A percentile compares a stretch with the other conserved stretches of the same genome.
These are phyloP conservation scores for Clitocybe nebularis DNA, from an alignment of 1,284 basidiomycete species.

Conservation along the genomic window DNA sequence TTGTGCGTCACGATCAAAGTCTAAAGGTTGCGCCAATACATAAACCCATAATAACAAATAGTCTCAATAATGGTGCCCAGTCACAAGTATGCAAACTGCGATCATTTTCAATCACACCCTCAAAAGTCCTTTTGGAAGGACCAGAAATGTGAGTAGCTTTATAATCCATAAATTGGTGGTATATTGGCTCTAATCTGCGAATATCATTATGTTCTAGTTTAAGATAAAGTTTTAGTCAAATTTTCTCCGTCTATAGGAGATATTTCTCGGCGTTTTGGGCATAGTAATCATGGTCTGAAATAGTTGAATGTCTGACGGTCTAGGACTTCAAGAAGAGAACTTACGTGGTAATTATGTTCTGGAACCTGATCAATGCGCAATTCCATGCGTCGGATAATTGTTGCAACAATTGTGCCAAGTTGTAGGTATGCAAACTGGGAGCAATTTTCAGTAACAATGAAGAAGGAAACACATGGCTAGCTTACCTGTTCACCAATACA, in stretches of 20 bases:
- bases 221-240: slow-evolving; percentile 18
- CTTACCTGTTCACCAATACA: slow-evolving; percentile 91
- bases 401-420: slow-evolving; percentile 80
- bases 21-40: too few relatives aligned
- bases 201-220: slow-evolving; percentile 2
- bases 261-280: slow-evolving; percentile 34
- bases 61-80: too few relatives aligned
- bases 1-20: neutral
- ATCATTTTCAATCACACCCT: too few relatives aligned
- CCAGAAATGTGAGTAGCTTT: too few relatives aligned
- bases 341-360: slow-evolving; percentile 84
- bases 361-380: slow-evolving; percentile 75
- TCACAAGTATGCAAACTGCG: too few relatives aligned
- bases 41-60: neutral
- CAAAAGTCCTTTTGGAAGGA: too few relatives aligned
- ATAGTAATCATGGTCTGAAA: slow-evolving; percentile 41
- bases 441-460: slow-evolving; percentile 7
- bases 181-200: too few relatives aligned
- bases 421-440: slow-evolving; percentile 91
- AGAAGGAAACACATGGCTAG: slow-evolving; percentile 8
- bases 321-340: slow-evolving; percentile 31
- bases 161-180: neutral
- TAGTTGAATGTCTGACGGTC: too few relatives aligned
- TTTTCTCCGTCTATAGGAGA: slow-evolving; percentile 33
- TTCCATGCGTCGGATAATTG: slow-evolving; percentile 76